Percentiles rank a stretch among this genome's conserved stretches.
Evolutionary conservation across 2,329 filamentous ascomycete genomes (phyloP).

Genomic region (Rutstroemia sp.): DNA sequence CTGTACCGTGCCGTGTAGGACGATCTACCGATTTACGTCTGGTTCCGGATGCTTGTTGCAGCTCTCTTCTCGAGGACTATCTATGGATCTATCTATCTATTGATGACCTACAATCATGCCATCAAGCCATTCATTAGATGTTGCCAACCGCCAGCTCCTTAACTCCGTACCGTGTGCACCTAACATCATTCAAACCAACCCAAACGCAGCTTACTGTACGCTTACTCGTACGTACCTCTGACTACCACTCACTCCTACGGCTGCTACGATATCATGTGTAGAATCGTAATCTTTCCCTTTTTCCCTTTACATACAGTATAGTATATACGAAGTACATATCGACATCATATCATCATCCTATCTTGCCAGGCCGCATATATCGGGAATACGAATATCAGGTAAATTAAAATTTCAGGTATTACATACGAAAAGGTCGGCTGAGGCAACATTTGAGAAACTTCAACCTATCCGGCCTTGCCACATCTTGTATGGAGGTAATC

Average conservation of each 20-base stretch:
- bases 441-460: neutral
- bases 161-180: too few relatives aligned
- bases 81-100: too few relatives aligned
- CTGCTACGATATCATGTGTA: neutral
- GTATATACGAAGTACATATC: neutral
- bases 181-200: too few relatives aligned
- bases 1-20: too few relatives aligned
- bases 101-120: neutral
- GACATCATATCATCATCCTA: neutral
- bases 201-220: neutral
- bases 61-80: too few relatives aligned
- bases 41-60: too few relatives aligned
- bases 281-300: too few relatives aligned
- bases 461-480: constrained; percentile 1
- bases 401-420: neutral
- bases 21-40: too few relatives aligned
- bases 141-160: neutral
- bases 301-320: neutral
- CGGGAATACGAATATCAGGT: too few relatives aligned
- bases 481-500: neutral
- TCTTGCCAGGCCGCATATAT: too few relatives aligned
- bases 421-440: neutral
- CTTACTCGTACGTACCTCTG: neutral
- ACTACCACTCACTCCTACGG: neutral
- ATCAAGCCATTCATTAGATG: neutral